Evolutionary conservation across 108 stramenopile genomes (phyloP), one percentile per base, ranked within the genome.

Genomic region (Epipyxis sp.): DNA sequence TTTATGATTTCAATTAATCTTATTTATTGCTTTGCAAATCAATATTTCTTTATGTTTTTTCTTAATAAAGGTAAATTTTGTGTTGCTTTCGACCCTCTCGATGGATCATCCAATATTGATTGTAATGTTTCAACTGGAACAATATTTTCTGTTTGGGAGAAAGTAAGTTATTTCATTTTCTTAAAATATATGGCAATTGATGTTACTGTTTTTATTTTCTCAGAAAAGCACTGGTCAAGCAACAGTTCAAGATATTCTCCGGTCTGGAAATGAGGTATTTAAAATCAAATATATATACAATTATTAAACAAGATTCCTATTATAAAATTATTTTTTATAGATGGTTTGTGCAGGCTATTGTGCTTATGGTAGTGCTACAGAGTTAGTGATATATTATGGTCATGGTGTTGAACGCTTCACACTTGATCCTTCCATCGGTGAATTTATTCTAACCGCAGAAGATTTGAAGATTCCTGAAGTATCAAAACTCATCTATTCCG

Each of bases 121-220:
- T 99, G 98, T 88, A 97, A 97, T 84, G 96, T 99, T 59, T 94
- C 93, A 59, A 94, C 95, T 29, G 96, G 98, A 67, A 96, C 96
- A 41, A 99, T 99, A 78, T 97, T 99, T 86, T 89, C 89, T 69
- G 94, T 99, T 10, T 99, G 94, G 83, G 91, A 94, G 76, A 91
- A 90, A 74, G 84, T 72, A 59, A 39, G n/a, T 44, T 54, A 35
- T n/a, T n/a, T n/a, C n/a, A n/a, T 42, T 30, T 62, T 39, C 59
- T 35, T 35, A 29, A 20, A 13, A 29, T 44, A 16, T 59, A 13
- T 35, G 20, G 50, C n/a, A 0, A 29, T 0, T 0, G 16, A 54
- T 54, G 0, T 76, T 20, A 20, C 59, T n/a, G n/a, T 50, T 76
- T 16, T 20, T 39, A 76, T 59, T 76, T 58, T 59, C 58, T 76